A percentile compares a stretch with the other conserved stretches of the same genome.
These are phyloP conservation scores for Marchantia paleacea DNA, from an alignment of 225 moss, liverwort and hornwort genomes.

Conservation along the genomic window DNA sequence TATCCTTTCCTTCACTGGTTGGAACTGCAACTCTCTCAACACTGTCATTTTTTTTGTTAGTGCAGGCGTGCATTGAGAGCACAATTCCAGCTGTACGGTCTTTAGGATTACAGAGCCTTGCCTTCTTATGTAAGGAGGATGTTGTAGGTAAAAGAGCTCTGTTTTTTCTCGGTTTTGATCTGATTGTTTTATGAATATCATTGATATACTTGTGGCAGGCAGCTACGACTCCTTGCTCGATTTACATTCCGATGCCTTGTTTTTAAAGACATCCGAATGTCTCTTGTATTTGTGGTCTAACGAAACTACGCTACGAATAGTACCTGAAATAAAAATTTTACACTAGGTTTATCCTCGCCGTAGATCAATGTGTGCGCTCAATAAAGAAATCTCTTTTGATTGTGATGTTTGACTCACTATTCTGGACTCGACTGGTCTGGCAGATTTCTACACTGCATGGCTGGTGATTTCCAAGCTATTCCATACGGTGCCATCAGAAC, in stretches of 20 bases:
- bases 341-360: not conserved
- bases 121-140: conserved; percentile 50
- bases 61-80: conserved; percentile 50
- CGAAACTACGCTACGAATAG: too few relatives aligned
- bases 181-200: not conserved
- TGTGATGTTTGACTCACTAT: too few relatives aligned
- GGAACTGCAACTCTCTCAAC: not conserved
- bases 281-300: not conserved
- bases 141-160: conserved; percentile 31
- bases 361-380: not conserved
- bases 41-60: not conserved
- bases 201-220: not conserved
- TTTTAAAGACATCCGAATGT: not conserved
- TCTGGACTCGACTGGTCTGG: not conserved
- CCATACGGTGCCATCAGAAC: conserved; percentile 29
- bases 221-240: not conserved
- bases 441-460: conserved; percentile 58
- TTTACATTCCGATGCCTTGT: not conserved
- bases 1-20: not conserved
- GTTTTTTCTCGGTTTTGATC: not conserved
- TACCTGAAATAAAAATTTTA: not conserved
- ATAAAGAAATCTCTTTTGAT: not conserved
- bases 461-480: conserved; percentile 42
- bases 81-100: conserved; percentile 31
- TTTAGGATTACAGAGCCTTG: conserved; percentile 47